Base-by-base conservation (phyloP, 2,329 filamentous ascomycete species). In the Microthyrium microscopicum region DNA sequence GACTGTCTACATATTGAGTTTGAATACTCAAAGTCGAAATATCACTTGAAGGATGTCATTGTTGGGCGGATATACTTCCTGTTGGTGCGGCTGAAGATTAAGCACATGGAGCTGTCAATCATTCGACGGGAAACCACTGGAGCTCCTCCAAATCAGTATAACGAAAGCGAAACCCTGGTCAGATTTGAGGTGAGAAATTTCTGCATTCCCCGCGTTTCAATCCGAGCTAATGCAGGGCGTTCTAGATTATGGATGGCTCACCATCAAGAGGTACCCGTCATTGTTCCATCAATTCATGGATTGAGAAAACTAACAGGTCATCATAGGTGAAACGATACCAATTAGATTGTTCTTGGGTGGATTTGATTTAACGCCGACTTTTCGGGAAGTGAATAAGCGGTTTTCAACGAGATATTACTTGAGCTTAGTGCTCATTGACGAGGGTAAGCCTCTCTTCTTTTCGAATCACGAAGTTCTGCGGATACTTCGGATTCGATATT, bases 331-430 rank as follows among this genome's bases (percentile, higher is more conserved):
- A 57, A 95, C 89, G 2, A 98, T 98, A 40, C 89, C 89, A 16
- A 98, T 98, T 50, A 72, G 89, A 46, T 67, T 98, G 35, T 98
- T 98, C 71, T 72, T 98, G 7, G 89, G 89, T 40, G 89, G 89
- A 33, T 98, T 98, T 54, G 91, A 98, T 57, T 61, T 98, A 41
- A 98, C 89, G 4, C 89, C 89, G 12, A 98, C 89, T 9, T 98
- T 98, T 70, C 80, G 89, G 41, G 89, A 98, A 55, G 91, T 98
- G 45, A 98, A 98, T 70, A 98, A 98, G 68, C 98, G 98, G 61
- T 98, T 93, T 58, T 95, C 87, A 18, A 95, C 87, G 24, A 70
- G 89, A 49, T 98, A 98, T 61, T 98, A 98, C 60, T 70, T 98
- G 41, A 94, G 85, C 53, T 62, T 98, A 41, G 89, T 98, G 16